Evolutionary conservation across 164 flowering plant species (phyloP), one percentile per base, ranked within the genome.

Genomic region (Sedum album): DNA sequence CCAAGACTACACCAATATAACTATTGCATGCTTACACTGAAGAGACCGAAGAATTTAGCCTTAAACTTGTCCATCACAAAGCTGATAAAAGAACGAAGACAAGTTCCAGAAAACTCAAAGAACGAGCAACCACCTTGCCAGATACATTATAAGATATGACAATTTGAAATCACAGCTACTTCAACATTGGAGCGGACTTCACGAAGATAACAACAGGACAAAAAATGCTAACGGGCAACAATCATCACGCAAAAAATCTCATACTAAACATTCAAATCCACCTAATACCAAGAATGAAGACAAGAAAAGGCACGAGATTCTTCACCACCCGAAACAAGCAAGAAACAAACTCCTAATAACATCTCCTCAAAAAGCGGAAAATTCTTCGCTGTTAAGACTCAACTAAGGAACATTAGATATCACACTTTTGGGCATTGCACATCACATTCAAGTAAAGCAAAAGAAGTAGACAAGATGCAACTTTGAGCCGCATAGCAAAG

Each of bases 401-500:
- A n/a, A 35, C 38, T 35, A 2, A n/a, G 3, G 31, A 25, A 55
- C 31, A 31, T 55, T 28, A 28, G 20, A 28, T 1, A 0, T 57
- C 33, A 57, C 62, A 57, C 62, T 57, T 57, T 57, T 26, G 33
- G 38, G 62, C 31, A 13, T 28, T 26, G 14, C 62, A 57, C 62
- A 57, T 51, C 57, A 57, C 62, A 57, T 14, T 57, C 11, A 5
- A 44, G 23, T 57, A 57, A 57, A 57, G 62, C 62, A 57, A 57
- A 57, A 57, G 33, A 33, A 57, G 33, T 28, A 28, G 62, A 57
- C 62, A 57, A 28, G 62, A 11, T 57, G 13, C 20, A 57, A 57
- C 62, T 57, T 57, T 57, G 33, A 57, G 62, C 62, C 62, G 62
- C 62, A 57, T 57, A 57, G 33, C 62, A 57, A 57, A 57, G 33